Percentiles rank a stretch among this genome's conserved stretches.
Conservation (phyloP, 169 alveolate species). For the Ichthyophthirius multifiliis region DNA sequence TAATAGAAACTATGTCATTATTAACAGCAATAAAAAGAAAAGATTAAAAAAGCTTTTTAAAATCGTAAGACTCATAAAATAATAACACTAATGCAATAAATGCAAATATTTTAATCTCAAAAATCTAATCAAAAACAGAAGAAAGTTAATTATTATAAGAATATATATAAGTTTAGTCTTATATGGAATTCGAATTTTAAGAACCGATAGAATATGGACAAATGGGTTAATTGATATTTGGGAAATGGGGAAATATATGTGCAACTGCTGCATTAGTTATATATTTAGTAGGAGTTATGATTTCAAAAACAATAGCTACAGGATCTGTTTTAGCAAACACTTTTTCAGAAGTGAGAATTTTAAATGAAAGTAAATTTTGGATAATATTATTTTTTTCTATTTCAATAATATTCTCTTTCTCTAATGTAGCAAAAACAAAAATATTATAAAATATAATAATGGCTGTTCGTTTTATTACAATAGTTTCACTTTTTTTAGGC, state of each 20-base stretch:
- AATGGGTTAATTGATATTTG: background rate
- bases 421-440: background rate
- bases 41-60: background rate
- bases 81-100: background rate
- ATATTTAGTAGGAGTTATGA: background rate
- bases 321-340: background rate
- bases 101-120: background rate
- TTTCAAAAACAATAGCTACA: background rate
- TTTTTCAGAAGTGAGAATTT: background rate
- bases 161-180: background rate
- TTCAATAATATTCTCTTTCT: background rate
- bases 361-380: background rate
- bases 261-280: background rate
- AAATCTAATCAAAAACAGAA: background rate
- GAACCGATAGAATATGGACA: background rate
- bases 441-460: background rate
- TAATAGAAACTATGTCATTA: slow-evolving; percentile 8
- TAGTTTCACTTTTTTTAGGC: background rate
- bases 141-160: background rate
- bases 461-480: background rate
- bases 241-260: background rate
- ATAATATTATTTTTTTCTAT: background rate
- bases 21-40: no score
- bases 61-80: background rate
- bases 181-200: background rate